phyloP scores from a whole-genome alignment of 129 eudicot species.

The Dittrichia graveolens region DNA sequence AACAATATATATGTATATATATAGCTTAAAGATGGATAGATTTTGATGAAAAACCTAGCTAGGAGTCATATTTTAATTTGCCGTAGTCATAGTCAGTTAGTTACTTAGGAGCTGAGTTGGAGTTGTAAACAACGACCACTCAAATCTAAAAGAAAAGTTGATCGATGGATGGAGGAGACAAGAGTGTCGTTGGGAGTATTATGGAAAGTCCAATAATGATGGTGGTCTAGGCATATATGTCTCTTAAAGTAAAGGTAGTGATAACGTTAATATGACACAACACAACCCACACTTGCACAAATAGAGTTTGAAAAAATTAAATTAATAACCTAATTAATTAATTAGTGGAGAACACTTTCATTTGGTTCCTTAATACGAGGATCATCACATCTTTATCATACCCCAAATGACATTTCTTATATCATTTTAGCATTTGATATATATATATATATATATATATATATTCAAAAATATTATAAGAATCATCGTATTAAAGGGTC shows the following conservation, averaged over 20 bases:
- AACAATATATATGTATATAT: background rate
- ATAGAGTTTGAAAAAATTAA: constrained; percentile 31
- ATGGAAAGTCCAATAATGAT: constrained; percentile 36
- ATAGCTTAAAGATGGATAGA: background rate
- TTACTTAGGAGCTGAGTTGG: background rate
- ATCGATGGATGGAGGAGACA: too few relatives aligned
- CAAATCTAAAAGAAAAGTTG: constrained; percentile 7
- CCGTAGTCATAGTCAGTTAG: constrained; percentile 12
- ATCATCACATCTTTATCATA: constrained; percentile 22
- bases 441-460: too few relatives aligned
- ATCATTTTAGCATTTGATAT: too few relatives aligned
- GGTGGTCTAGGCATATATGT: constrained; percentile 52
- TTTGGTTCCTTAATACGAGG: constrained; percentile 44
- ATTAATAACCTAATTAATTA: too few relatives aligned
- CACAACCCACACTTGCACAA: constrained; percentile 37
- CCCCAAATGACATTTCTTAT: background rate
- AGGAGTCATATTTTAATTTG: background rate
- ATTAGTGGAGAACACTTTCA: constrained; percentile 61
- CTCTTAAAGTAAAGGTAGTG: constrained; percentile 52
- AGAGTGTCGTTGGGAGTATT: constrained; percentile 23
- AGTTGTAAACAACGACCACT: constrained; percentile 8
- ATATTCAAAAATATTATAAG: too few relatives aligned
- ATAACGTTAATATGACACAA: constrained; percentile 40
- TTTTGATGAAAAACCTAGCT: background rate
- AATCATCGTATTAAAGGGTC: too few relatives aligned